Conservation (phyloP, 1,284 basidiomycete genomes). For the Microbotryum scabiosae region DNA sequence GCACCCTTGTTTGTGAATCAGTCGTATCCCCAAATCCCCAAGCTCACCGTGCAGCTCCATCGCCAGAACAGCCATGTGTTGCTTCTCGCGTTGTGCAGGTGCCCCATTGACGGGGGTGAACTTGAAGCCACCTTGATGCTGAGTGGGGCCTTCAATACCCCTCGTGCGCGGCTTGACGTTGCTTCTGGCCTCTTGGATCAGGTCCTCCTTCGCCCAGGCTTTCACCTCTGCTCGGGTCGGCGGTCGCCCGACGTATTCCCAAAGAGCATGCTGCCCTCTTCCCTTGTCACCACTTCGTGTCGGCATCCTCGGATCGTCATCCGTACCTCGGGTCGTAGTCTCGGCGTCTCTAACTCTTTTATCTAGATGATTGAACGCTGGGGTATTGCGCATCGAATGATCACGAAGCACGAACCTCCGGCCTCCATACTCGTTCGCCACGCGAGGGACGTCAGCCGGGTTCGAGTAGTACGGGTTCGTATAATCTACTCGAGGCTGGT, state of each 20-base stretch:
- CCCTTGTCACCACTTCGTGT: too few relatives aligned
- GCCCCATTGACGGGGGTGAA: constrained; percentile 47
- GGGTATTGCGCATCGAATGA: constrained; percentile 39
- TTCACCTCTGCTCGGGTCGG: constrained; percentile 51
- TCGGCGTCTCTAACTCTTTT: neutral
- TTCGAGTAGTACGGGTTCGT: constrained; percentile 70
- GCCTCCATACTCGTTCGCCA: constrained; percentile 67
- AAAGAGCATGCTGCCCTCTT: constrained; percentile 45
- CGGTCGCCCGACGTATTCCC: constrained; percentile 66
- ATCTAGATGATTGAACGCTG: constrained; percentile 28
- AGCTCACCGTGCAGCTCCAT: constrained; percentile 72
- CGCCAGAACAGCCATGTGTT: constrained; percentile 70
- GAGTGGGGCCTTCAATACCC: constrained; percentile 63
- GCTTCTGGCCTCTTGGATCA: constrained; percentile 7
- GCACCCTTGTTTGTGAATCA: too few relatives aligned
- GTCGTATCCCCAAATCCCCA: too few relatives aligned
- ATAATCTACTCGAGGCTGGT: constrained; percentile 59
- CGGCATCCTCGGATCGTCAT: neutral
- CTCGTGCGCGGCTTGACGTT: constrained; percentile 24
- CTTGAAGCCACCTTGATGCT: constrained; percentile 58
- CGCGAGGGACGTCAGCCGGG: constrained; percentile 53
- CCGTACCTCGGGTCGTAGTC: neutral
- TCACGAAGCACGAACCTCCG: constrained; percentile 60
- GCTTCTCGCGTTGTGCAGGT: constrained; percentile 52
- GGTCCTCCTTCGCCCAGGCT: constrained; percentile 48